Evolutionary conservation across 2,329 filamentous ascomycete genomes (phyloP), one percentile per base, ranked within the genome.

Genomic region (Domatiomyces globalis): DNA sequence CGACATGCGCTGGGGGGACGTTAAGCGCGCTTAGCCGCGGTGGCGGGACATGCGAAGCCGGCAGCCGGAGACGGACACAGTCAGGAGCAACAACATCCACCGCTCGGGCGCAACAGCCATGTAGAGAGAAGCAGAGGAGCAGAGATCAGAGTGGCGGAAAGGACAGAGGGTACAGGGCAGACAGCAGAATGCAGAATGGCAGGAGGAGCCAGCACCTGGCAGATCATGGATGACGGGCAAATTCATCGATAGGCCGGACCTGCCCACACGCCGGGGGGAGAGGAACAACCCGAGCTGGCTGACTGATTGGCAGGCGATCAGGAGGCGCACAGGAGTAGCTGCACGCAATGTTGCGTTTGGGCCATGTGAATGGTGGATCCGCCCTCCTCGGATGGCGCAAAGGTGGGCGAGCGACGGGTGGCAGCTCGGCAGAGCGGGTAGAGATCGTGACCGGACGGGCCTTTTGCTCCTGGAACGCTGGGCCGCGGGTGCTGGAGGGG

Each of bases 271-370:
- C 33, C 33, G 33, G 33, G 33, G 33, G 33, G 20, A 33, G 17
- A 47, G 45, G 45, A 27, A 20, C 43, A 39, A 39, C 33, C 33
- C 33, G 33, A 39, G 5, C 33, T 39, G 33, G 43, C 43, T 27
- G 19, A 45, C 22, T 29, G 19, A 47, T 47, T 47, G 45, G 45
- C 20, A 25, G 45, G n/a, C 45, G 45, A 47, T 47, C 45, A 47
- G 45, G 45, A 33, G 27, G 45, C 45, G 9, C 20, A 27, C 22
- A n/a, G 15, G 45, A 15, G 17, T 29, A 47, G 27, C 45, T 47
- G 45, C 45, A 47, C 45, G 45, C 19, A 47, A 47, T 27, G 45
- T 17, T 33, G 19, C 33, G 45, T 18, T 18, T 22, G 20, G 19
- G 20, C 45, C 17, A 18, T 29, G 45, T 47, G 45, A 33, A 18